A percentile compares a stretch with the other conserved stretches of the same genome.
These are phyloP conservation scores for Pichia heedii DNA, from an alignment of 805 yeast species.

Conservation along the genomic window DNA sequence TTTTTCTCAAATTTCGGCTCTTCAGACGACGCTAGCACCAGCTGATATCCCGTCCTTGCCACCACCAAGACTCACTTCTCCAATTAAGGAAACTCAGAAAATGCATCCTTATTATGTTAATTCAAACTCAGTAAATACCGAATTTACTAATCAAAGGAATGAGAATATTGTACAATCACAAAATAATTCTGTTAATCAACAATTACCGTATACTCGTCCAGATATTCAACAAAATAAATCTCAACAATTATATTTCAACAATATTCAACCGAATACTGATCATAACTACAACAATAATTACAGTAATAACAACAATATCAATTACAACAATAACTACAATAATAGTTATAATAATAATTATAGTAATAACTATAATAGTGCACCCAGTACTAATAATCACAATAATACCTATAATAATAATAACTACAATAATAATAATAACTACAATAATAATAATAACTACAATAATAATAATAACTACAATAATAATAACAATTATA, in stretches of 20 bases:
- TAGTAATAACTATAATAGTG: background rate
- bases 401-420: no score
- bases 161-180: no score
- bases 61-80: background rate
- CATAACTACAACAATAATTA: no score
- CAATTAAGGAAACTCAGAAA: slow-evolving; percentile 3
- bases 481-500: background rate
- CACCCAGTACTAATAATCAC: no score
- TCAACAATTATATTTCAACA: no score
- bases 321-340: background rate
- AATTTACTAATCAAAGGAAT: no score
- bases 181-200: no score
- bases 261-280: no score
- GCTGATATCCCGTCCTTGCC: slow-evolving; percentile 2
- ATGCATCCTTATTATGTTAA: no score
- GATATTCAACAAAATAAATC: no score
- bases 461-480: background rate
- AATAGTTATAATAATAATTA: background rate
- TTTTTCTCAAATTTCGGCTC: background rate
- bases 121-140: no score
- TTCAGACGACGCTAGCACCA: background rate
- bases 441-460: background rate
- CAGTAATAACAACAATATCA: background rate
- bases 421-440: background rate
- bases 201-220: no score